Percentiles rank a stretch among this genome's conserved stretches.
These are phyloP conservation scores for Kingdonia uniflora DNA, from an alignment of 164 flowering plant genomes.

Conservation along the genomic window DNA sequence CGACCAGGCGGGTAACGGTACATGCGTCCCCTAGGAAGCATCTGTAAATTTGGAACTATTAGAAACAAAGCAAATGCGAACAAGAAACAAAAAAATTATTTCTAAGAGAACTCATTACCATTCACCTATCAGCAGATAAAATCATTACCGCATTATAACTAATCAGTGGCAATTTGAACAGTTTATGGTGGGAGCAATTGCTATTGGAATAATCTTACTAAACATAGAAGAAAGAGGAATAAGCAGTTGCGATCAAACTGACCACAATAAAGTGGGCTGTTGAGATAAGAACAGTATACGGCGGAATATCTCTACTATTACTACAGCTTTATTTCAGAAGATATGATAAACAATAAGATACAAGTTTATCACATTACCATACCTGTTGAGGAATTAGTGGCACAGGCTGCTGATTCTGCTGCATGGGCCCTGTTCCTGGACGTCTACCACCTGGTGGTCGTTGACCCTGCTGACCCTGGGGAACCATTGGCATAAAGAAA, in stretches of 20 bases:
- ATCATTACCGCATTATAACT: too few species aligned
- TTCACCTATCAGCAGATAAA: too few species aligned
- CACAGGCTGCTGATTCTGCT: conserved; percentile 58
- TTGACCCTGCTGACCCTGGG: conserved; percentile 63
- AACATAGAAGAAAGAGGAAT: too few species aligned
- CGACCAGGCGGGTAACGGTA: conserved; percentile 77
- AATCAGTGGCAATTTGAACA: too few species aligned
- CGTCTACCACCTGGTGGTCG: conserved; percentile 77
- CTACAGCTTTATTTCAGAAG: too few species aligned
- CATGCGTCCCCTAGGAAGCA: conserved; percentile 74
- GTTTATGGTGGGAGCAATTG: too few species aligned
- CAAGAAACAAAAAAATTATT: neutral
- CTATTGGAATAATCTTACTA: too few species aligned
- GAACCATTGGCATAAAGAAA: conserved; percentile 52
- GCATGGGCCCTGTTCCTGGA: conserved; percentile 40
- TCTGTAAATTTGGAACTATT: conserved; percentile 20
- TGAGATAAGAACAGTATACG: too few species aligned
- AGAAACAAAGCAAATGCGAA: neutral
- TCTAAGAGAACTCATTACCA: neutral
- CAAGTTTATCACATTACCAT: neutral
- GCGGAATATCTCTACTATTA: too few species aligned
- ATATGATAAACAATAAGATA: too few species aligned
- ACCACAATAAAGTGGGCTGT: too few species aligned
- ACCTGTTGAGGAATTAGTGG: conserved; percentile 76
- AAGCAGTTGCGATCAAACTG: too few species aligned